Evolutionary conservation across 1,139 yeast genomes (phyloP).

Genomic region (Kodamaea plutei): DNA sequence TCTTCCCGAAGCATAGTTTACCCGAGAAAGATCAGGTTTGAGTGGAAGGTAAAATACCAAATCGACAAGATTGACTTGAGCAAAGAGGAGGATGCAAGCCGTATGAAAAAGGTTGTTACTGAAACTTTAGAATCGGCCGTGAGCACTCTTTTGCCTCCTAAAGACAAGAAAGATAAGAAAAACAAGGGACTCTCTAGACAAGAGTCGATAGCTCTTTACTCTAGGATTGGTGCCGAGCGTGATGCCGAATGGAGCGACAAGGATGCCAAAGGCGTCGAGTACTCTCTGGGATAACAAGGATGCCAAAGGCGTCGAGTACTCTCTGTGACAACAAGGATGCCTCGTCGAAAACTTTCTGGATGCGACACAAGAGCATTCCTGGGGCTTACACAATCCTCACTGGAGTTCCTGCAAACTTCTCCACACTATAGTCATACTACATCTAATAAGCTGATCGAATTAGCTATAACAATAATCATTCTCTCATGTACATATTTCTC

Average conservation of each 20-base stretch:
- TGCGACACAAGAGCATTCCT: no score
- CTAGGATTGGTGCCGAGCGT: slow-evolving; percentile 27
- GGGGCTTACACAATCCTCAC: no score
- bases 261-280: slow-evolving; percentile 20
- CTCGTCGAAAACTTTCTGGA: slow-evolving; percentile 25
- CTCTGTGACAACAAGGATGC: slow-evolving; percentile 25
- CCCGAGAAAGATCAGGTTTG: slow-evolving; percentile 11
- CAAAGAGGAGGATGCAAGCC: neutral
- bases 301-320: slow-evolving; percentile 19
- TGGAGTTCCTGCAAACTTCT: no score
- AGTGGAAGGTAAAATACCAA: slow-evolving; percentile 12
- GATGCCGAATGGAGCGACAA: slow-evolving; percentile 22
- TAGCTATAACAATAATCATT: no score
- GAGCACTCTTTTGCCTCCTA: slow-evolving; percentile 8
- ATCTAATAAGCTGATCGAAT: no score
- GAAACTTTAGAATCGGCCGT: slow-evolving; percentile 11
- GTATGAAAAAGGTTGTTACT: slow-evolving; percentile 5
- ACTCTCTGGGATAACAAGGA: slow-evolving; percentile 28
- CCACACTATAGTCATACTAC: no score
- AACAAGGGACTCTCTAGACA: slow-evolving; percentile 7
- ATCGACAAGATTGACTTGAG: slow-evolving; percentile 9
- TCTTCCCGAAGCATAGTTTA: slow-evolving; percentile 8
- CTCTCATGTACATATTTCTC: no score
- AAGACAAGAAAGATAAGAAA: neutral
- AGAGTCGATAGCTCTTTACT: slow-evolving; percentile 21